phyloP scores from a whole-genome alignment of 495 filamentous ascomycete genomes.

The Hypoxylon rickii region DNA sequence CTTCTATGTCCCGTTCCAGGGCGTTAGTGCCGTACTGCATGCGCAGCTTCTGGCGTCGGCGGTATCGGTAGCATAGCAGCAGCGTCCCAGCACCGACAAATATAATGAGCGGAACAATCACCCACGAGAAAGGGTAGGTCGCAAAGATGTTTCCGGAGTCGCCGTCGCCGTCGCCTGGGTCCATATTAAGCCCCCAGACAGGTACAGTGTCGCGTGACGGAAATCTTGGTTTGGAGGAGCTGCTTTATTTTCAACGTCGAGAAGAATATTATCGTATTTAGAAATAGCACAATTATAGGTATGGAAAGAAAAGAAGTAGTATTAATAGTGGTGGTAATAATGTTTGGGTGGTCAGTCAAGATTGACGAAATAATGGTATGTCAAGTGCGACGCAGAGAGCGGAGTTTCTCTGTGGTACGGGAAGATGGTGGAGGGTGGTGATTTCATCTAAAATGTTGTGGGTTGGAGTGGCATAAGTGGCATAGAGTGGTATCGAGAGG shows the following conservation, averaged over 20 bases:
- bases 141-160: conserved; percentile 23
- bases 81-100: conserved; percentile 26
- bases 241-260: conserved; percentile 1
- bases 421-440: conserved; percentile 12
- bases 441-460: conserved; percentile 22
- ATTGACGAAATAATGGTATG: conserved; percentile 3
- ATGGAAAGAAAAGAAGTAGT: not conserved
- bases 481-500: conserved; percentile 1
- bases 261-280: conserved; percentile 1
- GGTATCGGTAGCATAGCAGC: conserved; percentile 33
- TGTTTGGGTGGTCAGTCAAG: not conserved
- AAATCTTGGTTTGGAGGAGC: too few species aligned
- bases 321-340: not conserved
- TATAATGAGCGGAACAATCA: conserved; percentile 37
- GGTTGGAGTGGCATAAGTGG: not conserved
- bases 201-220: conserved; percentile 2
- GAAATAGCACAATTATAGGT: not conserved
- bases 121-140: conserved; percentile 33
- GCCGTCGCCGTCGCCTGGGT: conserved; percentile 2
- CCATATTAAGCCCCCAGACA: conserved; percentile 11
- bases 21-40: conserved; percentile 31
- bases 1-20: conserved; percentile 28
- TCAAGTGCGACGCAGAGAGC: conserved; percentile 24
- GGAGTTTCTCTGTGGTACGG: conserved; percentile 14
- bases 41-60: conserved; percentile 25